Evolutionary conservation across 2,329 filamentous ascomycete genomes (phyloP).

Genomic region (Aspergillus niger): DNA sequence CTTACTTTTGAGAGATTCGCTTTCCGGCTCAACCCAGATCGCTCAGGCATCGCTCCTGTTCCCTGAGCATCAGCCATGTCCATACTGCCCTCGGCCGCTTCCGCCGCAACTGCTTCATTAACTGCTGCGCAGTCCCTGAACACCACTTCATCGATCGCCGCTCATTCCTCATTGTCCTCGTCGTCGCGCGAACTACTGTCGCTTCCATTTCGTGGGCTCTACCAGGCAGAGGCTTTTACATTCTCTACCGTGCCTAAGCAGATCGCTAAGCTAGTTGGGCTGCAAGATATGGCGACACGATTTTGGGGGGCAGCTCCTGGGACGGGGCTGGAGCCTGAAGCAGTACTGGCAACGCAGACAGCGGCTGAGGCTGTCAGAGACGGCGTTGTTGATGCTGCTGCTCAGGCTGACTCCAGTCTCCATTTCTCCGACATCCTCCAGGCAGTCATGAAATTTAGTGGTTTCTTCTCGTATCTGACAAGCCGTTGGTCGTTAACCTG

Average conservation of each 20-base stretch:
- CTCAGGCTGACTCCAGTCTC: constrained; percentile 34
- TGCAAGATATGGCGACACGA: constrained; percentile 29
- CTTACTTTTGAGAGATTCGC: background rate
- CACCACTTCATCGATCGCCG: constrained; percentile 21
- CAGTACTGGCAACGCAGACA: constrained; percentile 42
- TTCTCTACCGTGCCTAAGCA: constrained; percentile 39
- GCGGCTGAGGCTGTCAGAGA: constrained; percentile 37
- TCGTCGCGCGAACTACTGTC: constrained; percentile 37
- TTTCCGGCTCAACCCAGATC: background rate
- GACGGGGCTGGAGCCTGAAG: constrained; percentile 36
- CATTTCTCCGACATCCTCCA: constrained; percentile 51
- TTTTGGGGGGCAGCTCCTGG: constrained; percentile 27
- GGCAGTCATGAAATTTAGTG: constrained; percentile 70
- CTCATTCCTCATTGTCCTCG: constrained; percentile 27
- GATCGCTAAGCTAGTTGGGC: constrained; percentile 31
- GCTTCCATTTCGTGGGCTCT: constrained; percentile 40
- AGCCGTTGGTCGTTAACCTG: constrained; percentile 91
- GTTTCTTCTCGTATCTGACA: constrained; percentile 85
- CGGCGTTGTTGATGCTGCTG: constrained; percentile 36
- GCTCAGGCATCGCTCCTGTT: background rate
- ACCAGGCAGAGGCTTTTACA: constrained; percentile 38
- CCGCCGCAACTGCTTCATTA: constrained; percentile 19
- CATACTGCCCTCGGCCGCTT: constrained; percentile 24
- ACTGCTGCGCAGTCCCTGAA: constrained; percentile 25
- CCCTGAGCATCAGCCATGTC: constrained; percentile 25